Evolutionary conservation across 371 early-diverging fungal species (phyloP).

Genomic region (Rhizoclosmatium hyalinum): DNA sequence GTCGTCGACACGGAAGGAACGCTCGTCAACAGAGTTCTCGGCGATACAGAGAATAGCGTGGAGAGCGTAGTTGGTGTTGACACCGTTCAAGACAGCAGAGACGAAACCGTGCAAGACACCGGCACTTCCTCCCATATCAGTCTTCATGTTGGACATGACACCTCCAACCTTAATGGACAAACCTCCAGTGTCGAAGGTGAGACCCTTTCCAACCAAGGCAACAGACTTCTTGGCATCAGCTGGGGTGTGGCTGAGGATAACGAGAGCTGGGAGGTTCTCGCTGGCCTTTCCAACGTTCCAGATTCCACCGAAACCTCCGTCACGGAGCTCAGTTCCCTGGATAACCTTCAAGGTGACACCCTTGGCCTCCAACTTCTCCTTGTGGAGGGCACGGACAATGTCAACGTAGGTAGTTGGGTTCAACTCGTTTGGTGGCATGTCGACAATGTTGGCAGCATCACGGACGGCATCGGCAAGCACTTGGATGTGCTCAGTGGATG

Average conservation of each 20-base stretch:
- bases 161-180: constrained; percentile 47
- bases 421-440: constrained; percentile 52
- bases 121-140: constrained; percentile 59
- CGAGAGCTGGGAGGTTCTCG: constrained; percentile 49
- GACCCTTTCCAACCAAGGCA: constrained; percentile 61
- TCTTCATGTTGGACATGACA: constrained; percentile 20
- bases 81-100: constrained; percentile 38
- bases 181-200: constrained; percentile 60
- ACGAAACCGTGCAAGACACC: constrained; percentile 52
- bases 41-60: constrained; percentile 56
- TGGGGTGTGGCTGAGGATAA: constrained; percentile 46
- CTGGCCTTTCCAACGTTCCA: constrained; percentile 55
- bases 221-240: constrained; percentile 41
- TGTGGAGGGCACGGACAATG: constrained; percentile 37
- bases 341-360: constrained; percentile 48
- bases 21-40: constrained; percentile 50
- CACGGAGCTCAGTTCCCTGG: constrained; percentile 47
- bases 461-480: constrained; percentile 37
- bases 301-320: constrained; percentile 46
- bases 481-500: constrained; percentile 26
- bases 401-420: constrained; percentile 49
- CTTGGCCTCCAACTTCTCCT: constrained; percentile 24
- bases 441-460: constrained; percentile 42
- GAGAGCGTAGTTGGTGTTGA: constrained; percentile 26
- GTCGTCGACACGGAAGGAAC: constrained; percentile 49